These are phyloP conservation scores for Tulasnella sp. DNA, from an alignment of 768 basidiomycete species.

Conservation along the genomic window DNA sequence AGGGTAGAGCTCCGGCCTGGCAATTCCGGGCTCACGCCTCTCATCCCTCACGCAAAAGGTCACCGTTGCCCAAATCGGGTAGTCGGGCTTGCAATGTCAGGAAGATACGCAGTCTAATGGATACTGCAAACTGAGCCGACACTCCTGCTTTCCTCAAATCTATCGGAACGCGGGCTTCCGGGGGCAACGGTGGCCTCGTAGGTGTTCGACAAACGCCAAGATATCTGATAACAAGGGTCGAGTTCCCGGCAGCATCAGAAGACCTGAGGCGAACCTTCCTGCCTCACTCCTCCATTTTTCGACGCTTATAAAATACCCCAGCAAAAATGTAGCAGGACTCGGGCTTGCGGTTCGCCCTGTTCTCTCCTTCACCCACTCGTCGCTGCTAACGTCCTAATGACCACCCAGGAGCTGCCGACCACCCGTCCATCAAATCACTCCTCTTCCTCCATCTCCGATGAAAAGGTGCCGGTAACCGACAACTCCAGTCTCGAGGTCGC, in stretches of 20 bases:
- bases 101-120: too few relatives aligned
- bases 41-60: too few relatives aligned
- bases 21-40: too few relatives aligned
- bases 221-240: too few relatives aligned
- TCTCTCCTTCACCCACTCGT: background rate
- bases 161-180: too few relatives aligned
- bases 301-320: background rate
- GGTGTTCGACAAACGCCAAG: too few relatives aligned
- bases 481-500: background rate
- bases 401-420: background rate
- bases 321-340: background rate
- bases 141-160: too few relatives aligned
- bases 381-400: background rate
- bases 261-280: background rate
- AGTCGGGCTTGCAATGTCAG: too few relatives aligned
- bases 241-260: background rate
- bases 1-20: too few relatives aligned
- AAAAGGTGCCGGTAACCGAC: background rate
- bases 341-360: background rate
- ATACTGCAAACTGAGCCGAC: too few relatives aligned
- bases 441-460: conserved; percentile 5
- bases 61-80: too few relatives aligned
- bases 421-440: background rate
- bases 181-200: too few relatives aligned
- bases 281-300: background rate